These are phyloP conservation scores for Zygoascus bituminiphila DNA, from an alignment of 805 yeast species.

Conservation along the genomic window DNA sequence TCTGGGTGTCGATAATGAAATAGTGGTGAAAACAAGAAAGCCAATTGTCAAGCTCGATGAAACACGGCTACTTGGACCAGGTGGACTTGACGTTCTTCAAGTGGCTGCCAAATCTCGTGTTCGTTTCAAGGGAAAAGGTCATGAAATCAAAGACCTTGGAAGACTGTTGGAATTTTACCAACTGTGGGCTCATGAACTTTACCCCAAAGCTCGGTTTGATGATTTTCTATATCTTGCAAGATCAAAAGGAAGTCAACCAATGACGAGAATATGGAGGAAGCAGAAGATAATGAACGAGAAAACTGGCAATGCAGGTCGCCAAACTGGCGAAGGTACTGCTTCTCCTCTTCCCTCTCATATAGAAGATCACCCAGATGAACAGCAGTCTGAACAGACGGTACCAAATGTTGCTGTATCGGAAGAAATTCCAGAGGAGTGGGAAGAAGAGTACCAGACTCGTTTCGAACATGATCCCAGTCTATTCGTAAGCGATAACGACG, in stretches of 20 bases:
- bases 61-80: slow-evolving; percentile 38
- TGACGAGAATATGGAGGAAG: slow-evolving; percentile 9
- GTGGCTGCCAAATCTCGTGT: slow-evolving; percentile 22
- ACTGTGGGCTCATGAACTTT: slow-evolving; percentile 67
- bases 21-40: slow-evolving; percentile 24
- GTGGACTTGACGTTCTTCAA: slow-evolving; percentile 52
- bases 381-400: background rate
- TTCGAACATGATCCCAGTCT: background rate
- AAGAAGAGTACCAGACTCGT: background rate
- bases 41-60: slow-evolving; percentile 42
- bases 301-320: background rate
- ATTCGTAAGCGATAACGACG: slow-evolving; percentile 7
- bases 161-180: slow-evolving; percentile 51
- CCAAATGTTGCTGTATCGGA: background rate
- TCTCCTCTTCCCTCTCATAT: background rate
- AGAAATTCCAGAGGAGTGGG: background rate
- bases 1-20: slow-evolving; percentile 22
- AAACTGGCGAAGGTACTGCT: no score
- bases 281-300: slow-evolving; percentile 11
- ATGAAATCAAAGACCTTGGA: slow-evolving; percentile 43
- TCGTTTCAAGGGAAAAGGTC: slow-evolving; percentile 33
- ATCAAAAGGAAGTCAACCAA: slow-evolving; percentile 17
- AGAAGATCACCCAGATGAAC: background rate
- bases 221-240: slow-evolving; percentile 55
- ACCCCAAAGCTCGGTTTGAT: slow-evolving; percentile 69